phyloP scores from a whole-genome alignment of 441 rosid species.

The Populus hybrid region DNA sequence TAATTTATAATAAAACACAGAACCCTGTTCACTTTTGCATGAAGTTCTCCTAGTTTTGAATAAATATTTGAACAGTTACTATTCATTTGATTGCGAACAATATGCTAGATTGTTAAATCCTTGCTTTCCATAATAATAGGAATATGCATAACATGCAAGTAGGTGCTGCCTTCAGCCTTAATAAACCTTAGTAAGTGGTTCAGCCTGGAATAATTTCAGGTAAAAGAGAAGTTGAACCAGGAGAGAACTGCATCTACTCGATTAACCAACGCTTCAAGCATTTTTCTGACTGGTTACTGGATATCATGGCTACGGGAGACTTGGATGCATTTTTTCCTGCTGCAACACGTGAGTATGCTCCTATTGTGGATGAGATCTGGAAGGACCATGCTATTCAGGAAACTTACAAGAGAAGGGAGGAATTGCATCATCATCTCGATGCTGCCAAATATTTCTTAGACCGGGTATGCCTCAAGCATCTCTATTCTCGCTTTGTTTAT shows the following conservation, averaged over 20 bases:
- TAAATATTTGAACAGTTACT: not conserved
- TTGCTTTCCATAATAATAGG: not conserved
- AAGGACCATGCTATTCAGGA: constrained; percentile 90
- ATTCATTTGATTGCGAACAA: not conserved
- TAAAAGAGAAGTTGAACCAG: constrained; percentile 21
- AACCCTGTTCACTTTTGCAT: too few relatives aligned
- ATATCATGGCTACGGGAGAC: constrained; percentile 88
- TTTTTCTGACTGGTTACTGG: constrained; percentile 94
- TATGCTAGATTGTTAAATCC: not conserved
- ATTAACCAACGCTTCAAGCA: constrained; percentile 78
- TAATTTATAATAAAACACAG: not conserved
- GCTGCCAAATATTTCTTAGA: constrained; percentile 80
- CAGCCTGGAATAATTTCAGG: constrained; percentile 20
- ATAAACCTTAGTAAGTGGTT: constrained; percentile 11
- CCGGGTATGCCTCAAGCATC: constrained; percentile 42
- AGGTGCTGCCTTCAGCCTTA: not conserved
- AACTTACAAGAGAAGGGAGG: constrained; percentile 72
- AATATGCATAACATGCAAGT: not conserved
- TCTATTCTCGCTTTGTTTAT: not conserved
- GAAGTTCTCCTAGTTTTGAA: too few relatives aligned
- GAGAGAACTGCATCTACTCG: constrained; percentile 52
- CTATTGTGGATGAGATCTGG: constrained; percentile 91
- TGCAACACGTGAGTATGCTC: constrained; percentile 95
- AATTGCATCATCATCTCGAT: constrained; percentile 87
- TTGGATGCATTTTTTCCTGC: constrained; percentile 95